These are phyloP conservation scores for Scedosporium aurantiacum DNA, from an alignment of 2,329 filamentous ascomycete species.

Conservation along the genomic window DNA sequence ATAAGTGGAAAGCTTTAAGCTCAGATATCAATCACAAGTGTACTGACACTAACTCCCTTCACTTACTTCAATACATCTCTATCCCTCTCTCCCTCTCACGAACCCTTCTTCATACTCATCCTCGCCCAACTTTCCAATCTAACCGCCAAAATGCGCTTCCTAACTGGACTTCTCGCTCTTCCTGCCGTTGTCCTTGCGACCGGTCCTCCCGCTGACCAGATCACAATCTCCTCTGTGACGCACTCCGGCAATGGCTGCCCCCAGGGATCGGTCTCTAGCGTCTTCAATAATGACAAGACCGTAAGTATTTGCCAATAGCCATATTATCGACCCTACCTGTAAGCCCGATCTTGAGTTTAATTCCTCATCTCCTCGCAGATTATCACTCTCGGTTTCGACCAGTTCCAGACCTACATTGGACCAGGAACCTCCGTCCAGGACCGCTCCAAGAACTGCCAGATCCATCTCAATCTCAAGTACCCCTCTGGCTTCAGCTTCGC, in stretches of 20 bases:
- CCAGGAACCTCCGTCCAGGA: slow-evolving; percentile 8
- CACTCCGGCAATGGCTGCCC: slow-evolving; percentile 10
- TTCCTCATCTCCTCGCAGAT: slow-evolving; percentile 1
- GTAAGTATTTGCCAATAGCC: not conserved
- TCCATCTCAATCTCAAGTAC: slow-evolving; percentile 9
- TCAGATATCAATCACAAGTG: not conserved
- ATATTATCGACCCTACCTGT: too few relatives aligned
- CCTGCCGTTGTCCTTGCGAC: slow-evolving; percentile 6
- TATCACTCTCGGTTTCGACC: slow-evolving; percentile 10
- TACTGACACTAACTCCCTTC: not conserved
- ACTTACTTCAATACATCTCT: not conserved
- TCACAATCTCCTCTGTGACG: slow-evolving; percentile 5
- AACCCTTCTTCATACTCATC: not conserved
- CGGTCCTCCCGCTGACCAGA: slow-evolving; percentile 4
- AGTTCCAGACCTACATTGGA: slow-evolving; percentile 11
- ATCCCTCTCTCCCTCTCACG: not conserved
- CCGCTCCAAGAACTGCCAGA: slow-evolving; percentile 10
- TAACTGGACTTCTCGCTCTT: not conserved
- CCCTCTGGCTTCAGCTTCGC: slow-evolving; percentile 14
- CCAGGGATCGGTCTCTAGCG: slow-evolving; percentile 7
- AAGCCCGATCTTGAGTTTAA: too few relatives aligned
- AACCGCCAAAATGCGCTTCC: not conserved
- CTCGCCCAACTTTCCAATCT: not conserved
- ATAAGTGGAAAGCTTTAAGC: not conserved
- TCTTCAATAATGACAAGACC: slow-evolving; percentile 8